phyloP scores from a whole-genome alignment of 805 yeast species.

The Candida anglica region DNA sequence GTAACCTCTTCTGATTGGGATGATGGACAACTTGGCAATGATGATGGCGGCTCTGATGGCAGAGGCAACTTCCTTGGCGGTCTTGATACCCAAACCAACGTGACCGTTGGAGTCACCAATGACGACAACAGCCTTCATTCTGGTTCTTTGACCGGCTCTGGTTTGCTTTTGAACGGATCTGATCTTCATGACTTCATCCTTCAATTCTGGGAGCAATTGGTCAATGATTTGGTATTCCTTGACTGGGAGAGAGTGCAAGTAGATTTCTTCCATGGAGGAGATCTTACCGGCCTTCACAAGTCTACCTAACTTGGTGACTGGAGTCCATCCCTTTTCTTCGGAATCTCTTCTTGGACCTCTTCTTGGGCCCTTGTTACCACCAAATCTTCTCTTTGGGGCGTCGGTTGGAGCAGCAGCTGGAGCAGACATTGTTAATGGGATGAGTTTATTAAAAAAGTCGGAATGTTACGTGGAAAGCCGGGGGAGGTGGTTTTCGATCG shows the following conservation, averaged over 20 bases:
- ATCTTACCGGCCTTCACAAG: slow-evolving; percentile 98
- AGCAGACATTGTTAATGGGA: slow-evolving; percentile 39
- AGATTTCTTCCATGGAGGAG: slow-evolving; percentile 94
- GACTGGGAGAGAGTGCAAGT: slow-evolving; percentile 98
- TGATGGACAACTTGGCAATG: slow-evolving; percentile 97
- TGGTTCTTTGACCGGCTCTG: slow-evolving; percentile 99
- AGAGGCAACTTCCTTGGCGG: slow-evolving; percentile 99
- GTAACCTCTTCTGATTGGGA: slow-evolving; percentile 99
- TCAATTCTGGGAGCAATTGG: slow-evolving; percentile 89
- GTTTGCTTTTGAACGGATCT: slow-evolving; percentile 99
- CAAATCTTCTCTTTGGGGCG: slow-evolving; percentile 47
- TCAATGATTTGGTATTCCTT: slow-evolving; percentile 99
- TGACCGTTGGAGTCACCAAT: slow-evolving; percentile 99
- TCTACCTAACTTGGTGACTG: slow-evolving; percentile 99
- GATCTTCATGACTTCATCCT: slow-evolving; percentile 99
- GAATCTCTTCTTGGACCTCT: slow-evolving; percentile 66
- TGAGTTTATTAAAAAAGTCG: slow-evolving; percentile 36
- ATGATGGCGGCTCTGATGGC: slow-evolving; percentile 99
- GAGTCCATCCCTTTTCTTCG: slow-evolving; percentile 99
- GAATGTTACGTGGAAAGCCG: slow-evolving; percentile 73
- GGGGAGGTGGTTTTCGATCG: slow-evolving; percentile 67
- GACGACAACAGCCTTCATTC: slow-evolving; percentile 99
- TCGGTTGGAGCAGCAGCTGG: slow-evolving; percentile 31
- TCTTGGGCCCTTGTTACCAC: slow-evolving; percentile 60
- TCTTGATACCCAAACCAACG: slow-evolving; percentile 99